Conservation (phyloP, 2,329 filamentous ascomycete species). For the Sporothrix variecibatus region DNA sequence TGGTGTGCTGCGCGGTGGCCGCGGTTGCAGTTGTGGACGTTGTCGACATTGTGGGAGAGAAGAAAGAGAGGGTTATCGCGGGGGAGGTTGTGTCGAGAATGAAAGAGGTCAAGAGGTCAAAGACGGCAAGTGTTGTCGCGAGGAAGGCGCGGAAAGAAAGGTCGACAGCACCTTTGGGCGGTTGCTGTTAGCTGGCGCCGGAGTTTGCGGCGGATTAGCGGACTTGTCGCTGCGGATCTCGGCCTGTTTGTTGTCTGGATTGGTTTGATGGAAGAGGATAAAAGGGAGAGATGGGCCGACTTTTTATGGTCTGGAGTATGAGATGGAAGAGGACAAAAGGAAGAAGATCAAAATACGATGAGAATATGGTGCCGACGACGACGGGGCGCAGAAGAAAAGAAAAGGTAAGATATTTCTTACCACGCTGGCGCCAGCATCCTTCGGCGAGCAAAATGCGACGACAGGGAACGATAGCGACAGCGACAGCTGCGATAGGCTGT, state of each 20-base stretch:
- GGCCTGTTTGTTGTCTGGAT: not conserved
- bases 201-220: not conserved
- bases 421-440: slow-evolving; percentile 3
- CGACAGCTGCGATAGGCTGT: not conserved
- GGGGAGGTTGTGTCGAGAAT: not conserved
- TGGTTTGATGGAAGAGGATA: not conserved
- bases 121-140: not conserved
- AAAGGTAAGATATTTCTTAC: not conserved
- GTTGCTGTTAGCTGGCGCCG: not conserved
- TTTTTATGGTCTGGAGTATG: not conserved
- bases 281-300: not conserved
- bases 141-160: not conserved
- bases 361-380: not conserved
- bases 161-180: not conserved
- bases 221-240: not conserved
- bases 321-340: not conserved
- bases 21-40: not conserved
- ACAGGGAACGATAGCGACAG: not conserved
- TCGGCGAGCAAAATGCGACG: no score
- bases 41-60: not conserved
- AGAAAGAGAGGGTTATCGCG: not conserved
- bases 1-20: not conserved
- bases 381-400: not conserved
- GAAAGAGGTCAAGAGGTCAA: not conserved
- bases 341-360: not conserved